Evolutionary conservation across 768 basidiomycete species (phyloP).

Genomic region (Lactifluus hygrophoroides): DNA sequence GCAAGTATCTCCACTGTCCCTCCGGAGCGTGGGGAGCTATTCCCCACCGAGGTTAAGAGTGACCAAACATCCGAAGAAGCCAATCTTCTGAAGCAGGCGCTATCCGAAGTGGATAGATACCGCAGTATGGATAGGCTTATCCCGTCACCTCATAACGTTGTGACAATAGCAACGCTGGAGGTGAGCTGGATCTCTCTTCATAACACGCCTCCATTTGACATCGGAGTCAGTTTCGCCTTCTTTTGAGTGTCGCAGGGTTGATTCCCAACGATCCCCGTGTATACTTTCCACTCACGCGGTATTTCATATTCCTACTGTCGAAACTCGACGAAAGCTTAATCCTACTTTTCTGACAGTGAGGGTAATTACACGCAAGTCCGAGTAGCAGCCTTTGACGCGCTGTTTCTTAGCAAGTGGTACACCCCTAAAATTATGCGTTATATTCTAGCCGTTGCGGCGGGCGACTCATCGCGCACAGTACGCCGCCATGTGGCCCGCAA

Average conservation of each 20-base stretch:
- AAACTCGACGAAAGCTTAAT: too few species aligned
- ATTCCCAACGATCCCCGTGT: slow-evolving; percentile 66
- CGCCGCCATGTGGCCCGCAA: slow-evolving; percentile 82
- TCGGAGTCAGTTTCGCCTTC: slow-evolving; percentile 61
- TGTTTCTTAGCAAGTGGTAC: slow-evolving; percentile 87
- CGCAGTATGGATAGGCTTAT: slow-evolving; percentile 92
- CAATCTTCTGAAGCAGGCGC: slow-evolving; percentile 61
- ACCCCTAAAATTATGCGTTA: slow-evolving; percentile 79
- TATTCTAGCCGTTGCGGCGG: slow-evolving; percentile 75
- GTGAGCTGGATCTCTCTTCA: slow-evolving; percentile 31
- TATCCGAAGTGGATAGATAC: slow-evolving; percentile 83
- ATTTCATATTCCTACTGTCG: not conserved
- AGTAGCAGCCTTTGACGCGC: slow-evolving; percentile 87
- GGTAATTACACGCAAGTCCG: slow-evolving; percentile 92
- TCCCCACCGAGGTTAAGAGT: slow-evolving; percentile 55
- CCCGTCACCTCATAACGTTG: slow-evolving; percentile 88
- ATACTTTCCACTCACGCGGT: slow-evolving; percentile 89
- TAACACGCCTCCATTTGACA: not conserved
- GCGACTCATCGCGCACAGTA: slow-evolving; percentile 75
- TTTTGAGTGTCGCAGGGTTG: slow-evolving; percentile 67
- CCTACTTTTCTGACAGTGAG: slow-evolving; percentile 45
- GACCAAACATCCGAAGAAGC: slow-evolving; percentile 63
- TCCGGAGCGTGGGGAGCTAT: slow-evolving; percentile 73
- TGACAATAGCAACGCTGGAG: slow-evolving; percentile 86
- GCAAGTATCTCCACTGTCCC: slow-evolving; percentile 68